Base-by-base conservation (phyloP, 1,284 basidiomycete genomes). In the Jaminaea rosea region DNA sequence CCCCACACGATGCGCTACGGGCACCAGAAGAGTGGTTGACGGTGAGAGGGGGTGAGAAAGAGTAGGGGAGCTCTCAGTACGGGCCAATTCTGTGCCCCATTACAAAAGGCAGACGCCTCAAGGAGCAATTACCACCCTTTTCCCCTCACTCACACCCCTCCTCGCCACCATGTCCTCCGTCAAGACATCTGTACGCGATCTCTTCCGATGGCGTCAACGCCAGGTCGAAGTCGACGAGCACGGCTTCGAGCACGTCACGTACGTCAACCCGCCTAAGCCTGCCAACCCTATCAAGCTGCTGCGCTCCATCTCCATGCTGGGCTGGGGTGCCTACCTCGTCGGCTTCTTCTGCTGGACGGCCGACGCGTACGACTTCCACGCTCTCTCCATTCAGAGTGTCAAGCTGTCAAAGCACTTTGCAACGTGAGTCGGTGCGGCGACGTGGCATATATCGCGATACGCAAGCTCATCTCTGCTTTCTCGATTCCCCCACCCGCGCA, bases 291-390 rank as follows among this genome's bases (percentile, higher is more conserved):
- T 63, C 39, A 23, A 48, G 3, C 53, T 63, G 11, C 17, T 63
- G 23, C 27, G 49, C 21, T 49, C 50, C 47, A 46, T 63, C 15
- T 47, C 52, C 19, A 13, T 51, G 10, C 46, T 49, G 19, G 55
- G 58, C 7, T 65, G 62, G 62, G 46, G 55, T 50, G 52, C 52
- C 44, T 65, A 62, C 34, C 53, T 56, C 24, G 51, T 56, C 36
- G 62, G 62, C 19, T 63, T 65, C 55, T 41, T 49, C 11, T 52
- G 54, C 26, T 63, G 55, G 54, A 56, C 54, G 19, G 58, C 53
- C 44, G 63, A 63, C 26, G 56, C 56, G 10, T 58, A 56, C 26
- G 63, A 65, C 47, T 63, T 65, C 51, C 56, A 63, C 47, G 56
- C 57, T 19, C 53, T 65, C 26, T 57, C 59, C 21, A 60, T 63